Evolutionary conservation across 805 yeast genomes (phyloP).

Genomic region (Nakazawaea peltata): DNA sequence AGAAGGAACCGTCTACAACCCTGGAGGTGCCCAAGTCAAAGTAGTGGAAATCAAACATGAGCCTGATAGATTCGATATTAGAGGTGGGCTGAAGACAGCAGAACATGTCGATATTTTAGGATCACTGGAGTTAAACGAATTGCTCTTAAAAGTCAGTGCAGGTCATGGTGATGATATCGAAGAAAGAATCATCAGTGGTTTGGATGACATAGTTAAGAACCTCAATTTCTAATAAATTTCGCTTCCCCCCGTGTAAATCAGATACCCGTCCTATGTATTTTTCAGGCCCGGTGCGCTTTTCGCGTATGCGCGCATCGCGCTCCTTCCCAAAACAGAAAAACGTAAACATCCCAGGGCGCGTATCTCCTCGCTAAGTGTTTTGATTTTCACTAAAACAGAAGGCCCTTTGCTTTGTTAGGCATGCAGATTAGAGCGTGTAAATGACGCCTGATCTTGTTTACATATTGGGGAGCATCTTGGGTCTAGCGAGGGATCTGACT

Average conservation of each 20-base stretch:
- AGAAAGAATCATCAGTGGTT: slow-evolving; percentile 47
- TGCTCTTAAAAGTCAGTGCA: slow-evolving; percentile 71
- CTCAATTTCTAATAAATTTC: slow-evolving; percentile 34
- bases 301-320: too few relatives aligned
- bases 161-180: slow-evolving; percentile 69
- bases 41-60: slow-evolving; percentile 89
- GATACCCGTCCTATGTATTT: too few relatives aligned
- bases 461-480: too few relatives aligned
- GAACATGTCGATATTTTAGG: slow-evolving; percentile 97
- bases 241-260: too few relatives aligned
- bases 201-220: slow-evolving; percentile 52
- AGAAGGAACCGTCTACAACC: slow-evolving; percentile 60
- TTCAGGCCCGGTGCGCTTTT: too few relatives aligned
- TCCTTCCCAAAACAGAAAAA: too few relatives aligned
- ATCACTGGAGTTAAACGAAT: slow-evolving; percentile 84
- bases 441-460: too few relatives aligned
- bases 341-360: neutral
- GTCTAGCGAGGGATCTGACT: too few relatives aligned
- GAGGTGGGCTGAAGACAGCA: slow-evolving; percentile 97
- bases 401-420: too few relatives aligned
- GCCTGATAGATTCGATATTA: slow-evolving; percentile 86
- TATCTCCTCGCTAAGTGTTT: too few relatives aligned
- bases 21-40: slow-evolving; percentile 64
- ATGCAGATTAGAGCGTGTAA: too few relatives aligned
- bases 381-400: too few relatives aligned